Evolutionary conservation across 345 rosid species (phyloP).

Genomic region (Mercurialis annua): DNA sequence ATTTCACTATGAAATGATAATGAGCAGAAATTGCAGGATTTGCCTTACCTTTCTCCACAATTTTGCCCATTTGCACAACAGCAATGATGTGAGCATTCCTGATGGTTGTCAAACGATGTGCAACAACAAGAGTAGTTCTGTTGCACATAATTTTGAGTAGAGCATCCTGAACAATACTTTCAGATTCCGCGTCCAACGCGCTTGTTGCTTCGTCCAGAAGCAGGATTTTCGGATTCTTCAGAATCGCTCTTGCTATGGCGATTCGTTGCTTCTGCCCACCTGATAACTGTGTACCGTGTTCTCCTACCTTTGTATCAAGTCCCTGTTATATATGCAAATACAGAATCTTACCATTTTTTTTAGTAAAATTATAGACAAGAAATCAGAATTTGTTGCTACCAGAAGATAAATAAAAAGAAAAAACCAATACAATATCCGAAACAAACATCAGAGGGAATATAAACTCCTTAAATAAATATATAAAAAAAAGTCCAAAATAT

Average conservation of each 20-base stretch:
- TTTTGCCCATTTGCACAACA: conserved; percentile 67
- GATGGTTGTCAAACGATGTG: conserved; percentile 79
- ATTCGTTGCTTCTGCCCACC: conserved; percentile 68
- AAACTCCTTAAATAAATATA: too few relatives aligned
- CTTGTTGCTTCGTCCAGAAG: conserved; percentile 93
- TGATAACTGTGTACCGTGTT: conserved; percentile 77
- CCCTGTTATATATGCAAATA: conserved; percentile 44
- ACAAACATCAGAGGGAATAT: too few relatives aligned
- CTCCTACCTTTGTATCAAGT: conserved; percentile 81
- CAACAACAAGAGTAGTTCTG: conserved; percentile 84
- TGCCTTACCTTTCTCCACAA: conserved; percentile 69
- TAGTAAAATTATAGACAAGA: too few relatives aligned
- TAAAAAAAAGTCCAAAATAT: too few relatives aligned
- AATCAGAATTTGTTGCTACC: too few relatives aligned
- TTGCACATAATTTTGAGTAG: conserved; percentile 56
- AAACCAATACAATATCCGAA: too few relatives aligned
- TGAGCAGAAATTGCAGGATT: too few relatives aligned
- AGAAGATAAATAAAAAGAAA: too few relatives aligned
- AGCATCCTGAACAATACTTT: conserved; percentile 76
- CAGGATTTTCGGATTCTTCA: conserved; percentile 79
- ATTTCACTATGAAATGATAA: too few relatives aligned
- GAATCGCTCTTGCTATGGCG: conserved; percentile 74
- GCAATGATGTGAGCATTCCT: conserved; percentile 71
- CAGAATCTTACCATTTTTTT: too few relatives aligned
- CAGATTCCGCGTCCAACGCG: conserved; percentile 80